Evolutionary conservation across 345 rosid species (phyloP), one percentile per base, ranked within the genome.

Genomic region (Melastoma malabathricum): DNA sequence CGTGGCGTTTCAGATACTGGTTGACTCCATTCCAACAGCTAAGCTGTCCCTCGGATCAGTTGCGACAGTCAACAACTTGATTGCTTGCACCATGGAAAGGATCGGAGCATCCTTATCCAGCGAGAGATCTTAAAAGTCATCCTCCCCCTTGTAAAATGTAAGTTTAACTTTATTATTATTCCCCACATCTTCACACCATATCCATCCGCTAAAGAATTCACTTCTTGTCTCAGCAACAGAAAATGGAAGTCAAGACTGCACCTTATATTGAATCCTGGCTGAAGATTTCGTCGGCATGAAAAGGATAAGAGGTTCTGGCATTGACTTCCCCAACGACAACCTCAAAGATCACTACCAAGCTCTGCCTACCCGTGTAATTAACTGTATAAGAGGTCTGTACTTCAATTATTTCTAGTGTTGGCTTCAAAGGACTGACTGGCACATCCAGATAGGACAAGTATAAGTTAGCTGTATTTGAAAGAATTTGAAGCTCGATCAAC

Each of bases 41-140:
- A 84, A 84, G 69, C 82, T 84, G 3, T 84, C 96, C 10, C 75
- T 75, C 14, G 94, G 89, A 39, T 81, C 89, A 0, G 84, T 87
- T 2, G 94, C 83, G 20, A 87, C 96, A 13, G 94, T 87, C 1
- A 79, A 81, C 70, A 75, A 74, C 54, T 52, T 87, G 43, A 79
- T 87, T 18, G 72, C 85, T 3, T 81, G 94, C 75, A 87, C 96
- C 16, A 85, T 87, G 16, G 85, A 79, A 62, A 75, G 85, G 68
- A 84, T 83, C 16, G 65, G 77, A 51, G 78, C 77, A 53, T 80
- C 87, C 25, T 62, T 87, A 48, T 52, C 76, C 0, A 57, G 75
- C 48, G 68, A 75, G 58, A 68, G 20, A 46, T 72, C 74, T 15
- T 56, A 48, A 63, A 34, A 12, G 10, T 34, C 41, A 0, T 2